Evolutionary conservation across 2,329 filamentous ascomycete genomes (phyloP), one percentile per base, ranked within the genome.

Genomic region (Apiospora pterosperma): DNA sequence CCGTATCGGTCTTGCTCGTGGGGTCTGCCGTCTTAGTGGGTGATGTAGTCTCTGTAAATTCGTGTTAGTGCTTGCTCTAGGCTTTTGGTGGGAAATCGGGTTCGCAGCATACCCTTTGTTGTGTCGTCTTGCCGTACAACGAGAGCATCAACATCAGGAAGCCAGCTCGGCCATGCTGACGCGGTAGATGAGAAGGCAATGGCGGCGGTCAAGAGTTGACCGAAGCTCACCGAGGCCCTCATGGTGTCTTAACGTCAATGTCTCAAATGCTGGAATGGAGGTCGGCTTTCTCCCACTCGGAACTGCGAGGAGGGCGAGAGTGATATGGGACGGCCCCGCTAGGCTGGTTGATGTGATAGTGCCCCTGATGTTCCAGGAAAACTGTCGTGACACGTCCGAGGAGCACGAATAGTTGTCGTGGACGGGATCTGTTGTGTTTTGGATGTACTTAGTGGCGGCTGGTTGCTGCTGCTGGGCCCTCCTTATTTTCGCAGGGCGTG

Each of bases 151-250:
- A 82, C 59, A 14, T 84, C 80, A 21, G 85, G 85, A 41, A 88
- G 76, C 81, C 83, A 87, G 67, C 74, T 76, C 23, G 85, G 82
- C 86, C 85, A 88, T 64, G 82, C 85, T 63, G 84, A 80, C n/a
- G 81, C 81, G 25, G 85, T 68, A 19, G 82, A 79, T 10, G 83
- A 76, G 62, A 88, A 75, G 36, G 86, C 81, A 52, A 88, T 78
- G 69, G 87, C 78, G 63, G 84, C 68, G 62, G 84, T 80, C 69
- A 85, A 76, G 69, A 81, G 72, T 55, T 82, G 80, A 72, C 81
- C 75, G 63, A 85, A 70, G 61, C 79, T 78, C 60, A 76, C 75
- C 67, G 81, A 76, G 67, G 81, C 75, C 79, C 80, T 85, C 86
- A 88, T 88, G 61, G 68, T 78, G 62, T 63, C 64, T 10, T 61